Evolutionary conservation across 139 green algal species (phyloP).

Genomic region (Edaphochlamys debaryana): DNA sequence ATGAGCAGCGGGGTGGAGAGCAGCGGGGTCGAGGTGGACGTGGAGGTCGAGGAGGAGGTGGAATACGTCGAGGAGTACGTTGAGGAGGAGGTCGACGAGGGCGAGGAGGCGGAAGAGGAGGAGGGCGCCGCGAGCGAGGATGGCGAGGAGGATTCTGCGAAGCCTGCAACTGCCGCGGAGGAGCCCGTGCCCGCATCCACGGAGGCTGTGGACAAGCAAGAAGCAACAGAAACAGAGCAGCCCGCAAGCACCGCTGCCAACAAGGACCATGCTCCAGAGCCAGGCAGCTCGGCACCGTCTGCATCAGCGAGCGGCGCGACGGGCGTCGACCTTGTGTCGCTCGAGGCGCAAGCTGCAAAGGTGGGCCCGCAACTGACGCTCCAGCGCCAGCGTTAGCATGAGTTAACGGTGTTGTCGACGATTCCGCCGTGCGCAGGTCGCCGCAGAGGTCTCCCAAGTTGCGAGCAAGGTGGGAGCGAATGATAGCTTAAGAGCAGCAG

Average conservation of each 20-base stretch:
- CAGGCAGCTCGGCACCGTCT: not conserved
- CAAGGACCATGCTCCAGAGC: not conserved
- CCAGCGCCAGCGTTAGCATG: no score
- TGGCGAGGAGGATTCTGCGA: not conserved
- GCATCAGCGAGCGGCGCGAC: not conserved
- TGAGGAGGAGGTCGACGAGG: slow-evolving; percentile 24
- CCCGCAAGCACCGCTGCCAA: not conserved
- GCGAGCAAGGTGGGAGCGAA: slow-evolving; percentile 33
- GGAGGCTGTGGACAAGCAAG: no score
- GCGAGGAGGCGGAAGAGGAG: slow-evolving; percentile 7
- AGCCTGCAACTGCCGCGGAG: not conserved
- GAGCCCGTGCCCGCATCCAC: no score
- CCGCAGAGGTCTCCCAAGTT: slow-evolving; percentile 8
- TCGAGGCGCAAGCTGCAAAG: slow-evolving; percentile 31
- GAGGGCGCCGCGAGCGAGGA: not conserved
- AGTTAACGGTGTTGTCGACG: not conserved
- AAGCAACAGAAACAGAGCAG: not conserved
- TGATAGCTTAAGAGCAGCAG: no score
- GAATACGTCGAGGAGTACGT: slow-evolving; percentile 38
- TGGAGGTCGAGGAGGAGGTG: slow-evolving; percentile 36
- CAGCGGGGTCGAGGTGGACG: not conserved
- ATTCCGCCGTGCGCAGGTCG: not conserved
- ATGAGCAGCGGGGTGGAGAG: no score
- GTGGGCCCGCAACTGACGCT: no score
- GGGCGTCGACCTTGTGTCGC: slow-evolving; percentile 1